A percentile compares a stretch with the other conserved stretches of the same genome.
Conservation (phyloP, 139 green algal species). For the Raphidocelis subcapitata region DNA sequence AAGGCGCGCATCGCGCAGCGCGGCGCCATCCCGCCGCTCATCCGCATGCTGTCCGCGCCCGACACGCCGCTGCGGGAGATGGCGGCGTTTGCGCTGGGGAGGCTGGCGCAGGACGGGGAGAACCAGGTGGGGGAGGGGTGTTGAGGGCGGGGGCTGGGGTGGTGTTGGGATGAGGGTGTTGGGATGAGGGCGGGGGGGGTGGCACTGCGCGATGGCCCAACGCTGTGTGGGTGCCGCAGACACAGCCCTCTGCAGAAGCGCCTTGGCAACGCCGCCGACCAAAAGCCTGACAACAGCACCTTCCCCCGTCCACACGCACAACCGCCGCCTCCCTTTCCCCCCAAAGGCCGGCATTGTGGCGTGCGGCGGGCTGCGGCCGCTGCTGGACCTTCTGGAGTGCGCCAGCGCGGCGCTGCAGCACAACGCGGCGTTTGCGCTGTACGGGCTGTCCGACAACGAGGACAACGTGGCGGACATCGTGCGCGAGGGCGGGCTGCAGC, state of each 20-base stretch:
- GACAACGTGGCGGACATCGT: conserved; percentile 97
- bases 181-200: too few species aligned
- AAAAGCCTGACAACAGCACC: too few species aligned
- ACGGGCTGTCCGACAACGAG: conserved; percentile 96
- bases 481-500: conserved; percentile 58
- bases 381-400: conserved; percentile 92
- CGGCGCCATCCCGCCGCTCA: conserved; percentile 90
- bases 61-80: conserved; percentile 92
- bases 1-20: conserved; percentile 84
- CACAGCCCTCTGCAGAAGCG: too few species aligned
- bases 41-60: conserved; percentile 83
- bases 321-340: too few species aligned
- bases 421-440: conserved; percentile 95
- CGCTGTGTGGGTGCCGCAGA: too few species aligned
- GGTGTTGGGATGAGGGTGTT: background rate
- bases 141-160: too few species aligned
- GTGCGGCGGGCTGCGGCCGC: conserved; percentile 73
- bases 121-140: conserved; percentile 77
- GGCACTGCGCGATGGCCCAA: too few species aligned
- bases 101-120: conserved; percentile 91
- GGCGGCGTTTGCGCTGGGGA: conserved; percentile 96
- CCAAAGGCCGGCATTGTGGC: conserved; percentile 41
- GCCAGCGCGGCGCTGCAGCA: conserved; percentile 85
- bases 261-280: too few species aligned
- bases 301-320: too few species aligned